These are phyloP conservation scores for Pseudomonodictys pantanalensis DNA, from an alignment of 495 filamentous ascomycete genomes.

Conservation along the genomic window DNA sequence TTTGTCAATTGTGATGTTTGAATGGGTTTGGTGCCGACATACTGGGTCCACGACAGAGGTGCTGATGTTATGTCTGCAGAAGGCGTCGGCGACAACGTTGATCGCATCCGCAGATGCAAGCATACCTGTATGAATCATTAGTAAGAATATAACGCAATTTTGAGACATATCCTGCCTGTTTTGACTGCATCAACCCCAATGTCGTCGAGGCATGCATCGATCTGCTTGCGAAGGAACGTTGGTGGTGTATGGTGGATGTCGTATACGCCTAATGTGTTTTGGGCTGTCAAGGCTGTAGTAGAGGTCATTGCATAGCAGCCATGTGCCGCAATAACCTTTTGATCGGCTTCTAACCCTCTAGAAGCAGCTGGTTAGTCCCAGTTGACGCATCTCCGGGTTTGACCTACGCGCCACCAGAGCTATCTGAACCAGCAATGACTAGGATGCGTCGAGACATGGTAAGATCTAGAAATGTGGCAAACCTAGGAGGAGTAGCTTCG, in stretches of 20 bases:
- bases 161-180: constrained; percentile 55
- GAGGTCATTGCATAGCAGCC: constrained; percentile 93
- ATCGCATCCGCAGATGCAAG: constrained; percentile 77
- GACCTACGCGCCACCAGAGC: constrained; percentile 82
- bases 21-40: constrained; percentile 28
- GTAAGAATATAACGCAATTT: not conserved
- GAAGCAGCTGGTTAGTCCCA: constrained; percentile 3
- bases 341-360: constrained; percentile 95
- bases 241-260: constrained; percentile 78
- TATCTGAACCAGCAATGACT: constrained; percentile 82
- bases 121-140: constrained; percentile 63
- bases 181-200: constrained; percentile 89
- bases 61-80: constrained; percentile 59
- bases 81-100: constrained; percentile 65
- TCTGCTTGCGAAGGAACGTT: constrained; percentile 76
- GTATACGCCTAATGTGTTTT: constrained; percentile 83
- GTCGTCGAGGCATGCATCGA: constrained; percentile 78
- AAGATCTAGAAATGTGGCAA: not conserved
- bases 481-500: not conserved
- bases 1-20: not conserved
- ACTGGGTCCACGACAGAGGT: constrained; percentile 80
- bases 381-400: constrained; percentile 19
- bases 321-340: constrained; percentile 89
- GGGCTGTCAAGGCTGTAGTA: constrained; percentile 92
- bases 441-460: constrained; percentile 53